Evolutionary conservation across 78 protist species (phyloP).

Genomic region (Guillardia theta): DNA sequence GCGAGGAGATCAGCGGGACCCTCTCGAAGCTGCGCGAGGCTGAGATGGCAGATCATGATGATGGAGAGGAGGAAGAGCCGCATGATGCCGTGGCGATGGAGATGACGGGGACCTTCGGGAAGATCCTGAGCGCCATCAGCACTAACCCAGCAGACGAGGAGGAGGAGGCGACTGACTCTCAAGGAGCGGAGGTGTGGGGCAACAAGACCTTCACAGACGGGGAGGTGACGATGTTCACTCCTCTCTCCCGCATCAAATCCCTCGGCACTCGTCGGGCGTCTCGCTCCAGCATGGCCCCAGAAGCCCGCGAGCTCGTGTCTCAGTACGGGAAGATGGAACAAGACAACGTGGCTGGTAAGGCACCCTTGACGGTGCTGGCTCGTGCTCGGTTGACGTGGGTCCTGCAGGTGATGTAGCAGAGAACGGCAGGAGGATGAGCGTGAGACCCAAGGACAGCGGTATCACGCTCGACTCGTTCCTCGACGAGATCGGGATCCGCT

Average conservation of each 20-base stretch:
- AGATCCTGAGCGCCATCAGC: not conserved
- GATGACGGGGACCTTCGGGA: slow-evolving; percentile 12
- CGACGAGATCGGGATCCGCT: slow-evolving; percentile 30
- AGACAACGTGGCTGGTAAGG: not conserved
- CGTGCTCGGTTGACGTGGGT: not conserved
- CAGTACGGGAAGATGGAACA: not conserved
- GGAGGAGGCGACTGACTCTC: not conserved
- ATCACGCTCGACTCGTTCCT: not conserved
- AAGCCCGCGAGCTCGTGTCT: not conserved
- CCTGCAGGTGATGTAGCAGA: not conserved
- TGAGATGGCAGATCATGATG: not conserved
- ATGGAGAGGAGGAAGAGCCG: not conserved
- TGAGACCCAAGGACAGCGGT: not conserved
- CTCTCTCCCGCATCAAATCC: not conserved
- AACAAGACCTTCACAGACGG: not conserved
- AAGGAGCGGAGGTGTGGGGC: not conserved
- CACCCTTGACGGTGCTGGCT: not conserved
- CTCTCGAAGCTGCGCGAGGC: not conserved
- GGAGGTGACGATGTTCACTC: slow-evolving; percentile 23
- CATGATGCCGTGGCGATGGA: not conserved
- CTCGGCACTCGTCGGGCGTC: not conserved
- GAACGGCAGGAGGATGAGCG: not conserved
- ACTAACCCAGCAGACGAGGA: not conserved
- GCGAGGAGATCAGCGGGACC: not conserved
- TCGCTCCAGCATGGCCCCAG: not conserved